These are phyloP conservation scores for Tritrichomonas musculus DNA, from an alignment of 208 protist species.

Conservation along the genomic window DNA sequence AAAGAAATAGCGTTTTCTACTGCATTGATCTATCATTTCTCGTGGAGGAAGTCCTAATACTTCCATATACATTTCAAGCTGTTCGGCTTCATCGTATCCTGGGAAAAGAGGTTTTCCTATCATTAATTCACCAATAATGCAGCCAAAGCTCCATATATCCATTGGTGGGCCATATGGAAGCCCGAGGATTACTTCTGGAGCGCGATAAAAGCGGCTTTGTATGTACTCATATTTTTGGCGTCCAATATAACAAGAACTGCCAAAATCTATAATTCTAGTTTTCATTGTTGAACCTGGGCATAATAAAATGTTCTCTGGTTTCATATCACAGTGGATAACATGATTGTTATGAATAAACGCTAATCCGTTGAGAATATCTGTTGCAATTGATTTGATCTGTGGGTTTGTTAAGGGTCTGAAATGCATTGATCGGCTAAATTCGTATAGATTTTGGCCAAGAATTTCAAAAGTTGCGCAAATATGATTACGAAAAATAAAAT, in stretches of 20 bases:
- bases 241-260: conserved; percentile 51
- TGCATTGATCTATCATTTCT: neutral
- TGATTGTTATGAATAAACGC: conserved; percentile 17
- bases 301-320: conserved; percentile 62
- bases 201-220: conserved; percentile 78
- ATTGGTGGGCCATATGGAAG: conserved; percentile 37
- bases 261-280: conserved; percentile 61
- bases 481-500: conserved; percentile 46
- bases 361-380: conserved; percentile 47
- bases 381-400: conserved; percentile 43
- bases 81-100: conserved; percentile 41
- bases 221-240: conserved; percentile 79
- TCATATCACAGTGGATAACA: conserved; percentile 54
- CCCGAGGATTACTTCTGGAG: conserved; percentile 71
- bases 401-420: conserved; percentile 48
- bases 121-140: conserved; percentile 94
- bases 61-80: conserved; percentile 38
- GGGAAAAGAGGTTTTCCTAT: conserved; percentile 63
- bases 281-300: neutral
- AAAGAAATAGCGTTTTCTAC: conserved; percentile 29
- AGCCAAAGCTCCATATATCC: conserved; percentile 90
- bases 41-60: conserved; percentile 42
- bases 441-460: conserved; percentile 53
- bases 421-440: conserved; percentile 41
- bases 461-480: conserved; percentile 55